These are phyloP conservation scores for Emmonsiellopsis sp. DNA, from an alignment of 2,329 filamentous ascomycete genomes.

Conservation along the genomic window DNA sequence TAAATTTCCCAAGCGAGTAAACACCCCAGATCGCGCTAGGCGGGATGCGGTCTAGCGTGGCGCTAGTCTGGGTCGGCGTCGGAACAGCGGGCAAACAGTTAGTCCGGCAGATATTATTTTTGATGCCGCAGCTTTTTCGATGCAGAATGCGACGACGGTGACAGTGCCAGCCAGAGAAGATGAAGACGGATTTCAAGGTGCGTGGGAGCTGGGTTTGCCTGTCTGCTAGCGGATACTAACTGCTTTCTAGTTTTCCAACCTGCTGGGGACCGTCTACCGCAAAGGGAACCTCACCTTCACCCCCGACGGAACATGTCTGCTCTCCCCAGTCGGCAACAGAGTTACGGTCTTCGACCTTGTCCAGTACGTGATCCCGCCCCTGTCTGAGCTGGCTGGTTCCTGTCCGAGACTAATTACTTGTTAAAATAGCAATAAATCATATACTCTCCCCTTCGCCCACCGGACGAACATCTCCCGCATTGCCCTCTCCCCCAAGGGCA, in stretches of 20 bases:
- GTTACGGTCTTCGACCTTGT: slow-evolving; percentile 94
- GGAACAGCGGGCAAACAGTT: slow-evolving; percentile 3
- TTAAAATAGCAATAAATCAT: slow-evolving; percentile 31
- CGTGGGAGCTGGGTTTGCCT: not conserved
- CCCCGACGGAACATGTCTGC: slow-evolving; percentile 88
- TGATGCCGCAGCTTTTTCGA: not conserved
- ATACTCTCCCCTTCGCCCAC: slow-evolving; percentile 64
- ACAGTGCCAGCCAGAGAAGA: slow-evolving; percentile 33
- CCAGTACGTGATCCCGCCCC: slow-evolving; percentile 52
- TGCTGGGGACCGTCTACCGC: slow-evolving; percentile 96
- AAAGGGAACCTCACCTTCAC: slow-evolving; percentile 96
- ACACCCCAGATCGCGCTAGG: slow-evolving; percentile 22
- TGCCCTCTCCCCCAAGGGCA: slow-evolving; percentile 80
- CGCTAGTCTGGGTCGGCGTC: not conserved
- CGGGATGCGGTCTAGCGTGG: slow-evolving; percentile 15
- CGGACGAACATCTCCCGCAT: slow-evolving; percentile 86
- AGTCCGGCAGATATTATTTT: not conserved
- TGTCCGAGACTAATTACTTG: slow-evolving; percentile 1
- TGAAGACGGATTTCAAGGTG: slow-evolving; percentile 99
- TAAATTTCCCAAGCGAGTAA: slow-evolving; percentile 14
- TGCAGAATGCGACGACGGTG: slow-evolving; percentile 1
- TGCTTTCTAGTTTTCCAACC: slow-evolving; percentile 80
- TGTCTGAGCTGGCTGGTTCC: not conserved
- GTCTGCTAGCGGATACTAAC: slow-evolving; percentile 15
- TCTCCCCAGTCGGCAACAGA: slow-evolving; percentile 92